Conservation (phyloP, 768 basidiomycete species). For the Mrakia hoshinonis region DNA sequence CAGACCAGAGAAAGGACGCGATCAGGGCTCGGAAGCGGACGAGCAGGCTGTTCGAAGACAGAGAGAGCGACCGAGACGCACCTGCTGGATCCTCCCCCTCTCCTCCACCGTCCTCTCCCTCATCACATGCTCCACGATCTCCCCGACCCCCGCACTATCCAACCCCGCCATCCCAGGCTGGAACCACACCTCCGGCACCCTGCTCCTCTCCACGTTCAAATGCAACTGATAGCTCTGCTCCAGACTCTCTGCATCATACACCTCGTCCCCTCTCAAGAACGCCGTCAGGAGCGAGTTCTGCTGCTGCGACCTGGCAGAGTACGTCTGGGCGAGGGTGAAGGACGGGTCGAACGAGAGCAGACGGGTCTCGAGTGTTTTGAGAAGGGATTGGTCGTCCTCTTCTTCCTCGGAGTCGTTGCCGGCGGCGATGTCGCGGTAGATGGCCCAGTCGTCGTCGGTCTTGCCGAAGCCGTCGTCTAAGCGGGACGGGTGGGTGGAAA, state of each 20-base stretch:
- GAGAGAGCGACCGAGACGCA: slow-evolving; percentile 38
- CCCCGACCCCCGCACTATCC: slow-evolving; percentile 89
- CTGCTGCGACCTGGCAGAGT: slow-evolving; percentile 63
- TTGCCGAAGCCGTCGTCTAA: slow-evolving; percentile 87
- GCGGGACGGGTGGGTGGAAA: background rate
- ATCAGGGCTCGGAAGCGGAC: background rate
- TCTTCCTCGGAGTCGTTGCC: slow-evolving; percentile 67
- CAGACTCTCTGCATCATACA: slow-evolving; percentile 38
- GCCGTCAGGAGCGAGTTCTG: slow-evolving; percentile 78
- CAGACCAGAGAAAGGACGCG: background rate
- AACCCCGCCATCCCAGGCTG: slow-evolving; percentile 88
- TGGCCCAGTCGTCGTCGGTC: slow-evolving; percentile 92
- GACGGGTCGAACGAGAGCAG: slow-evolving; percentile 73
- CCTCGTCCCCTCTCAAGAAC: slow-evolving; percentile 50
- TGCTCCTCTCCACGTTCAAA: slow-evolving; percentile 78
- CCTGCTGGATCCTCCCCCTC: slow-evolving; percentile 65
- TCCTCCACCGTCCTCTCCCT: slow-evolving; percentile 60
- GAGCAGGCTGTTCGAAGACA: background rate
- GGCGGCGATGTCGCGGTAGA: slow-evolving; percentile 87
- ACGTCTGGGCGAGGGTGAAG: slow-evolving; percentile 73
- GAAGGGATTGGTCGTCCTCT: slow-evolving; percentile 67
- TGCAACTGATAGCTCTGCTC: slow-evolving; percentile 57
- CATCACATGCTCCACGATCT: slow-evolving; percentile 77
- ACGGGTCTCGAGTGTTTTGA: slow-evolving; percentile 67
- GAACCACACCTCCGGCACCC: slow-evolving; percentile 87